These are phyloP conservation scores for Calonectria pteridis DNA, from an alignment of 2,329 filamentous ascomycete genomes.

Conservation along the genomic window DNA sequence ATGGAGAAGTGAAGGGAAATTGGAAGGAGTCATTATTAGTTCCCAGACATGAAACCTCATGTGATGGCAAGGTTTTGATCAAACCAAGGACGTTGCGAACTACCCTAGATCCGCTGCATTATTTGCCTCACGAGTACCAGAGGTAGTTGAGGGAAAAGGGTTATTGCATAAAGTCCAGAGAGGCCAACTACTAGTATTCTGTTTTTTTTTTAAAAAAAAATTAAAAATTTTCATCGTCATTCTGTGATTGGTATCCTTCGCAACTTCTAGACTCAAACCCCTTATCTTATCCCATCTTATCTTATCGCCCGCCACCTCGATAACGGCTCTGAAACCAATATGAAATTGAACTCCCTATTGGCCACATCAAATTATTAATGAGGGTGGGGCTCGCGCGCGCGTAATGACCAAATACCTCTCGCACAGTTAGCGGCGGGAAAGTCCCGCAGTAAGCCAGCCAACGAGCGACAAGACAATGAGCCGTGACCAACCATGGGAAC, in stretches of 20 bases:
- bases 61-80: background rate
- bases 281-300: background rate
- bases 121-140: too few relatives aligned
- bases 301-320: background rate
- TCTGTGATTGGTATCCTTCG: too few relatives aligned
- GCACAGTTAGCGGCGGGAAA: slow-evolving; percentile 3
- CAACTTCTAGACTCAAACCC: too few relatives aligned
- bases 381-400: slow-evolving; percentile 43
- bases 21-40: background rate
- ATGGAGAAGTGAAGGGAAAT: background rate
- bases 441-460: slow-evolving; percentile 13
- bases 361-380: slow-evolving; percentile 13
- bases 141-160: too few relatives aligned
- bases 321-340: background rate
- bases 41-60: background rate
- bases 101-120: background rate
- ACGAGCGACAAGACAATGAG: slow-evolving; percentile 4
- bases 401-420: slow-evolving; percentile 42
- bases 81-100: background rate
- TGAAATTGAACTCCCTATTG: background rate
- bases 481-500: slow-evolving; percentile 10
- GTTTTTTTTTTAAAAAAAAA: too few relatives aligned
- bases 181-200: background rate
- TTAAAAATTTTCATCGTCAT: too few relatives aligned
- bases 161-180: too few relatives aligned